A percentile compares a stretch with the other conserved stretches of the same genome.
Conservation (phyloP, 2,329 filamentous ascomycete genomes). For the Gliomastix tumulicola region DNA sequence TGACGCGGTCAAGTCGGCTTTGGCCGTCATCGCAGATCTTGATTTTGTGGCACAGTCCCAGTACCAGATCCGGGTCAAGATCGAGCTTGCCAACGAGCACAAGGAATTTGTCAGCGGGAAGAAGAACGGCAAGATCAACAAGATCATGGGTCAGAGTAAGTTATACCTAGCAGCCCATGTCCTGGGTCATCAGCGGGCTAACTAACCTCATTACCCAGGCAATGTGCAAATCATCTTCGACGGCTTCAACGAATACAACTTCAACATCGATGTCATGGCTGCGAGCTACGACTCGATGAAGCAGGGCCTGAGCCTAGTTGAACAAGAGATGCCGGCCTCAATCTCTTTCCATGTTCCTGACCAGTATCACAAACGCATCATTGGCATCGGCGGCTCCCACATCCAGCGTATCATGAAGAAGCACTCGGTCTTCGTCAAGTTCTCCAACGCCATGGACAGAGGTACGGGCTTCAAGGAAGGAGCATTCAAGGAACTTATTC, state of each 20-base stretch:
- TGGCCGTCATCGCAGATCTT: constrained; percentile 88
- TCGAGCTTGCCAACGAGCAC: constrained; percentile 97
- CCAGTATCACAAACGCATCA: constrained; percentile 99
- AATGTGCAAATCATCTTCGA: constrained; percentile 99
- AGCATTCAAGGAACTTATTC: too few relatives aligned
- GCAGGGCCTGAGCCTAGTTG: constrained; percentile 83
- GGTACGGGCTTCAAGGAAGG: too few relatives aligned
- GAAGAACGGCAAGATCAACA: constrained; percentile 99
- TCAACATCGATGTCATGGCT: constrained; percentile 96
- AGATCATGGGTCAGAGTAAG: constrained; percentile 94
- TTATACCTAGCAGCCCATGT: not conserved
- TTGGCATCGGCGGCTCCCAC: constrained; percentile 95
- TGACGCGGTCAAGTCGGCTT: constrained; percentile 90
- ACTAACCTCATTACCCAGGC: constrained; percentile 35
- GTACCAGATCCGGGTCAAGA: constrained; percentile 94
- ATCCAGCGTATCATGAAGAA: constrained; percentile 99
- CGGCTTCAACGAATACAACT: constrained; percentile 99
- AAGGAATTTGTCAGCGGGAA: constrained; percentile 99
- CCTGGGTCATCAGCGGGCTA: constrained; percentile 11
- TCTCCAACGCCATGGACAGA: constrained; percentile 97
- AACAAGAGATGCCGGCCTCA: constrained; percentile 98
- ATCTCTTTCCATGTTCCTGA: constrained; percentile 99
- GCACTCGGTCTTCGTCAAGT: constrained; percentile 99
- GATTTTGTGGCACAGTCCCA: constrained; percentile 80
- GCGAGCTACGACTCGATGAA: constrained; percentile 91